These are phyloP conservation scores for Penicillium waksmanii DNA, from an alignment of 495 filamentous ascomycete genomes.

Conservation along the genomic window DNA sequence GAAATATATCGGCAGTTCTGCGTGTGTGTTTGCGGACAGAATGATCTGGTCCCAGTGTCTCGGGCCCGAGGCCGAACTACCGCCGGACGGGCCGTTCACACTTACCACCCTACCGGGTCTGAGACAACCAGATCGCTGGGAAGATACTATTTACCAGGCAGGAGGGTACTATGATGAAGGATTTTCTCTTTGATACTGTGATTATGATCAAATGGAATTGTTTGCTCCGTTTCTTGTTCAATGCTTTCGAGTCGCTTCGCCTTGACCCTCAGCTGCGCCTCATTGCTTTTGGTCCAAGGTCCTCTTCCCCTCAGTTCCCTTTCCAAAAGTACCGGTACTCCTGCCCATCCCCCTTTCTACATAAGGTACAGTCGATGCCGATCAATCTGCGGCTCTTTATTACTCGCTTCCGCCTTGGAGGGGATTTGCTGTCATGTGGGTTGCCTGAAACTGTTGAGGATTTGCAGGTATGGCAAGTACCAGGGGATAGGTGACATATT, in stretches of 20 bases:
- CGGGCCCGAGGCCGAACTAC: background rate
- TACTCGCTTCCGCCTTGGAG: background rate
- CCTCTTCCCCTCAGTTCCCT: background rate
- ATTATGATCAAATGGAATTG: no score
- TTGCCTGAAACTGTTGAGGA: no score
- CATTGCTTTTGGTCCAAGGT: background rate
- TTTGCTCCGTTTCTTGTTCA: background rate
- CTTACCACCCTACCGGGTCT: constrained; percentile 10
- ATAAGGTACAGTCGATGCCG: background rate
- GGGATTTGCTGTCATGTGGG: no score
- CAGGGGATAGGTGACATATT: no score
- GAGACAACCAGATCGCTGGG: background rate
- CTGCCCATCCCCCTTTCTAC: background rate
- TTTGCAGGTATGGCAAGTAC: no score
- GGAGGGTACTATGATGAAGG: no score
- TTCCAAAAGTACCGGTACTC: no score
- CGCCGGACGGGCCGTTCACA: constrained; percentile 7
- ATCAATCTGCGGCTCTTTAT: background rate
- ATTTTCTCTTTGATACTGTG: no score
- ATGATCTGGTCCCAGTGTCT: background rate
- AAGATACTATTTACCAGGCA: no score
- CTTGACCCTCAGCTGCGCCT: background rate
- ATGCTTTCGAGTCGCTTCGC: background rate
- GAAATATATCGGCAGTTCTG: background rate
- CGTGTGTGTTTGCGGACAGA: background rate